A percentile compares a stretch with the other conserved stretches of the same genome.
These are phyloP conservation scores for Penicillium egyptiacum DNA, from an alignment of 495 filamentous ascomycete species.

Conservation along the genomic window DNA sequence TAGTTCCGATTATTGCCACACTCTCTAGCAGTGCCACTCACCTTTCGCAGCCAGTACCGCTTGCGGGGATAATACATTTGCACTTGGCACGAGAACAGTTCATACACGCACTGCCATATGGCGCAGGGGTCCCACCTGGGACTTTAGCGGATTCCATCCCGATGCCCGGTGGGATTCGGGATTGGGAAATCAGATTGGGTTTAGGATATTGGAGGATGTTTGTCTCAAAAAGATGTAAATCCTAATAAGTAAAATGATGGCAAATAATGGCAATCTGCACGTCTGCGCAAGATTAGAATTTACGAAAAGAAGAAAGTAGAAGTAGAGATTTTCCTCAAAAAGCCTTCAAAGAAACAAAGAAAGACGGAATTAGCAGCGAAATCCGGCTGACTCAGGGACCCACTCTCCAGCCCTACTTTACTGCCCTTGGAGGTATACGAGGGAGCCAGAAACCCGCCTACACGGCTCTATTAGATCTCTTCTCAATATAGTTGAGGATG, in stretches of 20 bases:
- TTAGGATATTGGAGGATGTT: neutral
- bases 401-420: neutral
- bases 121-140: slow-evolving; percentile 27
- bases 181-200: slow-evolving; percentile 4
- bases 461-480: no score
- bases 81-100: slow-evolving; percentile 59
- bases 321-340: neutral
- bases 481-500: no score
- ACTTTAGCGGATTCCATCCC: slow-evolving; percentile 20
- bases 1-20: neutral
- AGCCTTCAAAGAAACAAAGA: neutral
- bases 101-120: slow-evolving; percentile 52
- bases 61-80: slow-evolving; percentile 48
- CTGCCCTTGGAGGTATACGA: no score
- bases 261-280: neutral
- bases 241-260: neutral
- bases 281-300: neutral
- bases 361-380: neutral
- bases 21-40: slow-evolving; percentile 18
- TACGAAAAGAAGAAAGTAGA: neutral
- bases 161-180: slow-evolving; percentile 23
- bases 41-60: slow-evolving; percentile 49
- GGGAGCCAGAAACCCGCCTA: no score
- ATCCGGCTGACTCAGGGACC: neutral
- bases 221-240: neutral